A percentile compares a stretch with the other conserved stretches of the same genome.
phyloP scores from a whole-genome alignment of 257 asterid species.

The Rauvolfia tetraphylla region DNA sequence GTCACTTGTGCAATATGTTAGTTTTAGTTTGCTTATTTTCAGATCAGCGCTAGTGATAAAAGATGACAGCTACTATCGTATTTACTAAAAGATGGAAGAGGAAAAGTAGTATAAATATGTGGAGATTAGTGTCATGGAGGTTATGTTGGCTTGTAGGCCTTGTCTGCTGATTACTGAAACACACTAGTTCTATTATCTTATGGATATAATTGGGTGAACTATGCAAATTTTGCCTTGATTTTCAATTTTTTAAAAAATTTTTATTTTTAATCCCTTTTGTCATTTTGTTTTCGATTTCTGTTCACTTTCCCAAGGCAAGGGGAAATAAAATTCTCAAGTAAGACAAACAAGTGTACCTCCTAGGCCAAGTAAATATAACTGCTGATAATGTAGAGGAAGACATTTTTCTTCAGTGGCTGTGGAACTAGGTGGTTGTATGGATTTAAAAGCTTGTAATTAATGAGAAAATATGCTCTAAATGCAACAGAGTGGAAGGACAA shows the following conservation, averaged over 20 bases:
- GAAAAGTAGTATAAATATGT: neutral
- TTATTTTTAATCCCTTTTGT: neutral
- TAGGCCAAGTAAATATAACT: neutral
- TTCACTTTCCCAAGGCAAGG: neutral
- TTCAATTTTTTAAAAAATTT: neutral
- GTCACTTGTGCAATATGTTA: neutral
- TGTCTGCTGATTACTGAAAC: neutral
- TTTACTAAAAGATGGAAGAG: neutral
- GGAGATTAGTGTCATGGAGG: neutral
- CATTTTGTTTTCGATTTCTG: neutral
- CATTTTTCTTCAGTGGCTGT: neutral
- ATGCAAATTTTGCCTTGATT: neutral
- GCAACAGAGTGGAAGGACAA: neutral
- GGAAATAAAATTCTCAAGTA: neutral
- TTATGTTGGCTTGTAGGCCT: neutral
- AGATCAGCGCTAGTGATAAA: too few relatives aligned
- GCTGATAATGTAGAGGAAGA: neutral
- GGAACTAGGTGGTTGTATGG: neutral
- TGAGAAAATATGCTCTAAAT: neutral
- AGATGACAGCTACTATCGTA: neutral
- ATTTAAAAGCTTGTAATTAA: neutral
- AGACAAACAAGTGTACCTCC: neutral
- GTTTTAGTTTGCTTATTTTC: neutral
- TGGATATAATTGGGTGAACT: neutral
- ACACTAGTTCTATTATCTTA: neutral